Conservation (phyloP, 23 red algal genomes). For the Gracilariopsis chorda region DNA sequence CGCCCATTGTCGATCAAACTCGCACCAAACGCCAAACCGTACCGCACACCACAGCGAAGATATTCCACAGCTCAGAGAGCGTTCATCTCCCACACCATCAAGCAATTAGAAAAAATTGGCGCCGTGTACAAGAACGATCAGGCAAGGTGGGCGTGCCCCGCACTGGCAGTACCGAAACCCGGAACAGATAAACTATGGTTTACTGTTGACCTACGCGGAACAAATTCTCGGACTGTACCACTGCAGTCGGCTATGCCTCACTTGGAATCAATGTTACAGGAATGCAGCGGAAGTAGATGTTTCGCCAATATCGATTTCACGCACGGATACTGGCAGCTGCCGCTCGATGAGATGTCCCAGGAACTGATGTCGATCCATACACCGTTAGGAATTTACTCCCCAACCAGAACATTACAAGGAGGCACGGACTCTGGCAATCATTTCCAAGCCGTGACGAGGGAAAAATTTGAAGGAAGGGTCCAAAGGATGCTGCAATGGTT, state of each 20-base stretch:
- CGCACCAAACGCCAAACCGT: not conserved
- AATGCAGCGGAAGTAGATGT: not conserved
- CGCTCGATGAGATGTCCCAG: not conserved
- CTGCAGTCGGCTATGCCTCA: not conserved
- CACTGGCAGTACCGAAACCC: slow-evolving; percentile 4
- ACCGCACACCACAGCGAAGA: not conserved
- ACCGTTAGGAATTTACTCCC: not conserved
- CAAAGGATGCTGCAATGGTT: not conserved
- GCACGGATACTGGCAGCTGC: slow-evolving; percentile 18
- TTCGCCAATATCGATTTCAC: not conserved
- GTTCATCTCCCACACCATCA: not conserved
- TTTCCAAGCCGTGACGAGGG: not conserved
- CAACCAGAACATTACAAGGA: not conserved
- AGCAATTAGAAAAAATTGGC: not conserved
- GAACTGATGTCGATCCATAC: slow-evolving; percentile 4
- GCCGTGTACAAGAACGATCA: not conserved
- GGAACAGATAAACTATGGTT: not conserved
- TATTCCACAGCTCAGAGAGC: not conserved
- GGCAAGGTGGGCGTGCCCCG: slow-evolving; percentile 9
- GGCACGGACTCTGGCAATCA: slow-evolving; percentile 5
- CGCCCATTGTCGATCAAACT: not conserved
- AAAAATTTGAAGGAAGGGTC: not conserved
- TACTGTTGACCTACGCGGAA: not conserved
- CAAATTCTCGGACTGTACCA: not conserved
- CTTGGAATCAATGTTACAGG: not conserved